Evolutionary conservation across 495 filamentous ascomycete genomes (phyloP).

Genomic region (Xylaria intraflava): DNA sequence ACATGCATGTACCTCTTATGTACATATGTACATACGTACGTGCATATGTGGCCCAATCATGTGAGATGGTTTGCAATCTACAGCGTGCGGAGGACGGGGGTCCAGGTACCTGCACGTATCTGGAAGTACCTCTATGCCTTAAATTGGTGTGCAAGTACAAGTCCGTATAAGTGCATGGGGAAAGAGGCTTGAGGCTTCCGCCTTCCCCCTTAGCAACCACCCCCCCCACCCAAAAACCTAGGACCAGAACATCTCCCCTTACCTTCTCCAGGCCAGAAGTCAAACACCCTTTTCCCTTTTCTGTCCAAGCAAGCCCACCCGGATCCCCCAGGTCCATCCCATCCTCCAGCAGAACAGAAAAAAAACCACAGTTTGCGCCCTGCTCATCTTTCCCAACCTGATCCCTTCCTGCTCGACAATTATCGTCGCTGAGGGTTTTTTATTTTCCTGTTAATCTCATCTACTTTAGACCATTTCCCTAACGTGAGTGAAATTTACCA

Average conservation of each 20-base stretch:
- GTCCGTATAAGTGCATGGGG: no score
- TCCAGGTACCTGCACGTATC: not conserved
- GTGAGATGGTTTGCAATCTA: no score
- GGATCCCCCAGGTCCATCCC: not conserved
- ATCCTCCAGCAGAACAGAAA: constrained; percentile 1
- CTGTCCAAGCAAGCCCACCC: not conserved
- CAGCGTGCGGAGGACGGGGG: not conserved
- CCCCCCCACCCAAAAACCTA: not conserved
- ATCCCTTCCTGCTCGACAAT: constrained; percentile 4
- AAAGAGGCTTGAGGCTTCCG: no score
- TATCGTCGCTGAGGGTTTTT: constrained; percentile 7
- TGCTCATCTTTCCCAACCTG: constrained; percentile 11
- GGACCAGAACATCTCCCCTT: not conserved
- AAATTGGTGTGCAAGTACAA: no score
- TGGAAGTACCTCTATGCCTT: not conserved
- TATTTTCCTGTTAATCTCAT: constrained; percentile 1
- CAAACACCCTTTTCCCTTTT: constrained; percentile 7
- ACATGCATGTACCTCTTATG: no score
- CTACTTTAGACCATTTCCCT: constrained; percentile 12
- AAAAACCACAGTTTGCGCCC: constrained; percentile 22
- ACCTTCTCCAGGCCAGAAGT: not conserved
- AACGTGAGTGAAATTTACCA: constrained; percentile 30
- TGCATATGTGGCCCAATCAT: not conserved
- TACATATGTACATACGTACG: no score
- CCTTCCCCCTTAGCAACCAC: no score